phyloP scores from a whole-genome alignment of 2,329 filamentous ascomycete genomes.

The Blastomyces emzantsi region DNA sequence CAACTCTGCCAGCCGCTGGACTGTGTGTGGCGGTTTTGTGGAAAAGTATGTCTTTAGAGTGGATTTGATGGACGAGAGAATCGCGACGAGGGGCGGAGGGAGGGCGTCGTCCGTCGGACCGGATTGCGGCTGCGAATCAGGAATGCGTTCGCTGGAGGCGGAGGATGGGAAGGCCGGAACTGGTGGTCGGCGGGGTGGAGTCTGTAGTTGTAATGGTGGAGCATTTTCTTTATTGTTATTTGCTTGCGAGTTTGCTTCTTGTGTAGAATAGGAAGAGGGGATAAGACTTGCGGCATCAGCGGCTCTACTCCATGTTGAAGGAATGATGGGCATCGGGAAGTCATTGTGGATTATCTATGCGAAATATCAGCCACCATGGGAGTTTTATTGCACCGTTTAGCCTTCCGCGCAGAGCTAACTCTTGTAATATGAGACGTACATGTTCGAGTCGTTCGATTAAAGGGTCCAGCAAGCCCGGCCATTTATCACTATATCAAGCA shows the following conservation, averaged over 20 bases:
- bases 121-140: constrained; percentile 36
- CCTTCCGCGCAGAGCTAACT: not conserved
- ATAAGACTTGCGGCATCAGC: constrained; percentile 22
- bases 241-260: constrained; percentile 23
- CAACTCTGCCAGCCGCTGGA: constrained; percentile 86
- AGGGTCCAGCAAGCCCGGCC: constrained; percentile 57
- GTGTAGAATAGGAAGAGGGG: constrained; percentile 19
- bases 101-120: constrained; percentile 44
- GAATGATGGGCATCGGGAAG: constrained; percentile 61
- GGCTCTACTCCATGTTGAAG: constrained; percentile 35
- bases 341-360: constrained; percentile 62
- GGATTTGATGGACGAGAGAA: constrained; percentile 51
- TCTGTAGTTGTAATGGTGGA: constrained; percentile 25
- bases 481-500: constrained; percentile 48
- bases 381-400: not conserved
- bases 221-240: constrained; percentile 35
- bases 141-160: constrained; percentile 33
- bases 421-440: constrained; percentile 31
- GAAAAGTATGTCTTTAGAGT: constrained; percentile 60
- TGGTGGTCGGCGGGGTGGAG: constrained; percentile 29
- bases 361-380: constrained; percentile 8
- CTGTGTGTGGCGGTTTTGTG: constrained; percentile 73
- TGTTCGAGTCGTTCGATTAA: constrained; percentile 61
- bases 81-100: constrained; percentile 54
- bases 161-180: constrained; percentile 30